Evolutionary conservation across 1,139 yeast genomes (phyloP), one percentile per base, ranked within the genome.

Genomic region (Sugiyamaella japonica): DNA sequence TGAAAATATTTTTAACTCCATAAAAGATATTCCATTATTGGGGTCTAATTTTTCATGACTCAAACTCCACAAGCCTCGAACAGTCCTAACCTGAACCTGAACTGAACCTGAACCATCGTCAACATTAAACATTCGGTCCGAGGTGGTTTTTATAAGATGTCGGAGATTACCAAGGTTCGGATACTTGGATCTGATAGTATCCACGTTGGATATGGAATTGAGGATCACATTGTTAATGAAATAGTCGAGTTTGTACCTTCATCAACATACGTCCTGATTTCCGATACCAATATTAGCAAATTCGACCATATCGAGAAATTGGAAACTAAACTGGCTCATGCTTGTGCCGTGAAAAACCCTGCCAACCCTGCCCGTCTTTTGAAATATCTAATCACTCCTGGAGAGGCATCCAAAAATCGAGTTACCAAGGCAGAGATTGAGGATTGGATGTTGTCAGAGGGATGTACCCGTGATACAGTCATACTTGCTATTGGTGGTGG

Each of bases 401-500:
- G 99, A 47, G 99, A 95, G 71, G 83, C 89, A 54, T 86, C 88
- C 70, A 95, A 95, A 75, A 86, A 82, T 59, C 80, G 99, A 63
- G 83, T 82, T 53, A 90, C 97, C 43, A 95, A 95, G 72, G 98
- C 95, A 25, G 85, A 83, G 20, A 91, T 95, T 56, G 99, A 95
- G 73, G 99, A 95, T 73, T 93, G 80, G 73, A 75, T 95, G 68
- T 79, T 95, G 61, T 68, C 74, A n/a, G 75, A 89, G 66, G 96
- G 96, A 25, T 95, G 99, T 72, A 93, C 98, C 28, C 82, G 99
- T 73, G 99, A 95, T 69, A 90, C 98, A 2, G 91, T 95, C 25
- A 84, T 95, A 56, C 73, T 95, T 56, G 99, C 99, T 3, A 83
- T 95, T 58, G 99, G 99, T 57, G 99, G 99, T 60, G 99, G 99